Evolutionary conservation across 257 asterid genomes (phyloP).

Genomic region (Solanum medicagineum): DNA sequence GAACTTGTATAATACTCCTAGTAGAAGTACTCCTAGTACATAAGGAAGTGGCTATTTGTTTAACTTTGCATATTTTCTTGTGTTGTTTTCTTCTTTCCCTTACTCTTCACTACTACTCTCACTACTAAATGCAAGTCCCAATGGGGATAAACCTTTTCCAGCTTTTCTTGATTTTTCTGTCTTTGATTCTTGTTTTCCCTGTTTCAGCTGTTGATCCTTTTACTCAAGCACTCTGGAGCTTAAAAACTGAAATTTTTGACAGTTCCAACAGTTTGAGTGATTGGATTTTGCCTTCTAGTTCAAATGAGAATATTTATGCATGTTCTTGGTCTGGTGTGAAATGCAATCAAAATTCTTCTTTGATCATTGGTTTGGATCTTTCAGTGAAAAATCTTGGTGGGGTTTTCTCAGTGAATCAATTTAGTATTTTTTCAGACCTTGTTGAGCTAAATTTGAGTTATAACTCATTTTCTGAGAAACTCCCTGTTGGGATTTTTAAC

Average conservation of each 20-base stretch:
- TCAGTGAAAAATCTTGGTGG: conserved; percentile 78
- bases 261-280: conserved; percentile 40
- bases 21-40: neutral
- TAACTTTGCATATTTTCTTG: conserved; percentile 15
- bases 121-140: conserved; percentile 48
- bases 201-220: conserved; percentile 50
- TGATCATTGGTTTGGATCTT: conserved; percentile 50
- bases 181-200: conserved; percentile 15
- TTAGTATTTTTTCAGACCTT: conserved; percentile 39
- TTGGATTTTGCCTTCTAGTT: conserved; percentile 42
- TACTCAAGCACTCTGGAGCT: conserved; percentile 61
- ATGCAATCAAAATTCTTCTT: conserved; percentile 48
- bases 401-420: conserved; percentile 45
- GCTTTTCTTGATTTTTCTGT: conserved; percentile 15
- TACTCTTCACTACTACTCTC: neutral
- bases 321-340: conserved; percentile 84
- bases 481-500: conserved; percentile 53
- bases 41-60: conserved; percentile 5
- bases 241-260: conserved; percentile 59
- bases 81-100: neutral
- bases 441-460: conserved; percentile 59
- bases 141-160: conserved; percentile 56
- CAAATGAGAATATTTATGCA: conserved; percentile 25
- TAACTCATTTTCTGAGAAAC: conserved; percentile 55
- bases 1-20: neutral